These are phyloP conservation scores for Citrullus colocynthis DNA, from an alignment of 306 rosid species.

Conservation along the genomic window DNA sequence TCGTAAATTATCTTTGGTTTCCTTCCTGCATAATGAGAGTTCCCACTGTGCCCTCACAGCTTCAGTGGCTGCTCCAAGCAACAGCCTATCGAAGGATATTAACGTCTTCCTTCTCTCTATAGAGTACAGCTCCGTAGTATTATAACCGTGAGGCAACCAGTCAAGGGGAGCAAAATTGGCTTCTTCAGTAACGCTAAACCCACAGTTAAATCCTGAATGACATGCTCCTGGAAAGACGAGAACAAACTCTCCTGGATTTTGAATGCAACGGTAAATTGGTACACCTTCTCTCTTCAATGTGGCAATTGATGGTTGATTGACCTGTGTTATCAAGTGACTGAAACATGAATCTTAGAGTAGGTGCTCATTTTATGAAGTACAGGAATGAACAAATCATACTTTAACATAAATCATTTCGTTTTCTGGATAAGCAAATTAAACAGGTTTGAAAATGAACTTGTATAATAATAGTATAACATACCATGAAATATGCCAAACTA, in stretches of 20 bases:
- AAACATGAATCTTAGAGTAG: not conserved
- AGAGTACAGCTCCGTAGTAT: constrained; percentile 41
- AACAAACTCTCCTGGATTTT: constrained; percentile 64
- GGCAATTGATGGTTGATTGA: constrained; percentile 42
- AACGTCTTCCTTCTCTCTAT: constrained; percentile 48
- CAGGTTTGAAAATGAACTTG: not conserved
- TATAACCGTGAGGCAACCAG: constrained; percentile 74
- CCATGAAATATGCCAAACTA: not conserved
- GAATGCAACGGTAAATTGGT: constrained; percentile 69
- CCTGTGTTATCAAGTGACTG: constrained; percentile 28
- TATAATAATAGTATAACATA: not conserved
- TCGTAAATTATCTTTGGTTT: constrained; percentile 23
- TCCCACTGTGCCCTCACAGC: constrained; percentile 77
- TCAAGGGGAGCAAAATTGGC: constrained; percentile 68
- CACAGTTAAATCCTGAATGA: constrained; percentile 71
- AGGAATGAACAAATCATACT: not conserved
- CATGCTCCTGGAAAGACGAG: constrained; percentile 65
- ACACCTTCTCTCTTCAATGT: constrained; percentile 46
- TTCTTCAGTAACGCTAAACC: constrained; percentile 67
- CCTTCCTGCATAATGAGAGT: constrained; percentile 24
- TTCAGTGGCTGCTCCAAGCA: constrained; percentile 71
- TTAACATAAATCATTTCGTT: not conserved
- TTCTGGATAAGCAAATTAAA: not conserved
- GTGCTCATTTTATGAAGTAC: not conserved
- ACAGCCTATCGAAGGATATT: constrained; percentile 60